phyloP scores from a whole-genome alignment of 306 rosid genomes.

The Malus sylvestris region DNA sequence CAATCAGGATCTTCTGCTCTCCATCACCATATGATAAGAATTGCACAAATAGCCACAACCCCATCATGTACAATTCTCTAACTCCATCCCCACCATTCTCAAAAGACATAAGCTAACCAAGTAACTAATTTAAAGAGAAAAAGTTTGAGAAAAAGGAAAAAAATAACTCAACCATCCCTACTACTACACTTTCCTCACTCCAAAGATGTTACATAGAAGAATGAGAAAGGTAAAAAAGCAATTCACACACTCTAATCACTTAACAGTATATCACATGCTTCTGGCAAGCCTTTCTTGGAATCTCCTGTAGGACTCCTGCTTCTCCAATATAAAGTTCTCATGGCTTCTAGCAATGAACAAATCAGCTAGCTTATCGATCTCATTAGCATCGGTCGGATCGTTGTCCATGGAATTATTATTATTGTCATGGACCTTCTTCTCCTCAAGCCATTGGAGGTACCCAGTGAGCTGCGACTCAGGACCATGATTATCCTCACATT shows the following conservation, averaged over 20 bases:
- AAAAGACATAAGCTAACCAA: not conserved
- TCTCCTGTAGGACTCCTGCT: conserved; percentile 74
- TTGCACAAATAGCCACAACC: conserved; percentile 28
- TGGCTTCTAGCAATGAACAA: conserved; percentile 72
- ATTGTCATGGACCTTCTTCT: conserved; percentile 22
- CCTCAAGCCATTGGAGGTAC: conserved; percentile 85
- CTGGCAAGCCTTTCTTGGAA: conserved; percentile 83
- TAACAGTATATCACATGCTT: conserved; percentile 22
- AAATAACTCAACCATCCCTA: conserved; percentile 19
- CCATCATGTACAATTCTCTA: conserved; percentile 43
- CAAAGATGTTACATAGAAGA: not conserved
- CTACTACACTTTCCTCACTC: conserved; percentile 22
- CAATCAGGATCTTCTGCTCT: not conserved
- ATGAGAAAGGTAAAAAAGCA: conserved; percentile 4
- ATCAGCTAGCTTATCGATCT: conserved; percentile 64
- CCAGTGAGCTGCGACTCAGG: conserved; percentile 51
- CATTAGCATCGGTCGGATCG: conserved; percentile 21
- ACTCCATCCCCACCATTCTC: conserved; percentile 11
- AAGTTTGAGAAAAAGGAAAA: not conserved
- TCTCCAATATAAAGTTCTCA: conserved; percentile 77
- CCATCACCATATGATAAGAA: conserved; percentile 23
- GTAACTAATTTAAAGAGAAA: not conserved
- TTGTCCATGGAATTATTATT: not conserved
- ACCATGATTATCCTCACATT: not conserved
- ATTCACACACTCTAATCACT: not conserved